Percentiles rank a stretch among this genome's conserved stretches.
Conservation (phyloP, 2,329 filamentous ascomycete genomes). For the Beauveria brongniartii region DNA sequence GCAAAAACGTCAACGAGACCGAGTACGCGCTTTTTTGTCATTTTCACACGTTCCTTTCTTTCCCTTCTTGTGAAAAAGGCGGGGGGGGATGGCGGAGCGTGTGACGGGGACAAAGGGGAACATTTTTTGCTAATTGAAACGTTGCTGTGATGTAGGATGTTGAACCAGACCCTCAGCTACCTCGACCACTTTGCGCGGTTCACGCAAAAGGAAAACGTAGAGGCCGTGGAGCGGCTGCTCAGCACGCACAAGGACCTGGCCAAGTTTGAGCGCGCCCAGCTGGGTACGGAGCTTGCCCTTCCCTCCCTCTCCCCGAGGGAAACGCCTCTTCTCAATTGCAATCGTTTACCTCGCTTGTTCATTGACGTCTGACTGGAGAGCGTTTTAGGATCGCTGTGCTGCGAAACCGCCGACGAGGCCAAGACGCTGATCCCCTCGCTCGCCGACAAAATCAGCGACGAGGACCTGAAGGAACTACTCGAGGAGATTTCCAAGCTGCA, state of each 20-base stretch:
- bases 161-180: conserved; percentile 85
- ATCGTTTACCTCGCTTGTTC: not conserved
- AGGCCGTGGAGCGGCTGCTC: conserved; percentile 84
- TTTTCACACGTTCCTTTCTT: not conserved
- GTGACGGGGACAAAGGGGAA: not conserved
- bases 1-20: conserved; percentile 76
- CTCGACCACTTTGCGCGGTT: conserved; percentile 92
- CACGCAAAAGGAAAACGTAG: conserved; percentile 89
- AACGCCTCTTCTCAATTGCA: too few species aligned
- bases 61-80: not conserved
- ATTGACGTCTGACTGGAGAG: not conserved
- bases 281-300: conserved; percentile 50
- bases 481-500: conserved; percentile 83
- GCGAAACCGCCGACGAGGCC: conserved; percentile 87
- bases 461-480: conserved; percentile 77
- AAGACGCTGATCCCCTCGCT: conserved; percentile 91
- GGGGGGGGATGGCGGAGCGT: not conserved
- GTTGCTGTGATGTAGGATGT: conserved; percentile 44
- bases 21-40: conserved; percentile 48
- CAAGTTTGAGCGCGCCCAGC: conserved; percentile 87
- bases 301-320: too few species aligned
- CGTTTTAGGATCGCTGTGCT: conserved; percentile 72
- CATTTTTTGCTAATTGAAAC: conserved; percentile 3
- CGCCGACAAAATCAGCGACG: conserved; percentile 81
- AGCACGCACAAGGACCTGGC: conserved; percentile 72